phyloP scores from a whole-genome alignment of 257 asterid species.

The Solanum peruvianum region DNA sequence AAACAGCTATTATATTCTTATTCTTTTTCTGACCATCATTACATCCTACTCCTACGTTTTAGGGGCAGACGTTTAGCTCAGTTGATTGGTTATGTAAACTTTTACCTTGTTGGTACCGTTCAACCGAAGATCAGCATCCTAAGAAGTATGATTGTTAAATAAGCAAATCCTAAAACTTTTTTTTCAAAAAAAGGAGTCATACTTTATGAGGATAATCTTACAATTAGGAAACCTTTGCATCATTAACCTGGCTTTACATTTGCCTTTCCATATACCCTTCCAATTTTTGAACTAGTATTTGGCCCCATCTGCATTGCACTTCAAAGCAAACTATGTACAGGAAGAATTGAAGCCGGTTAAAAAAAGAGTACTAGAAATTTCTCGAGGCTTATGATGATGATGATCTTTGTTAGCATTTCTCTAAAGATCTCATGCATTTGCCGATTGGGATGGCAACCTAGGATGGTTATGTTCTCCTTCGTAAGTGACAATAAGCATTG shows the following conservation, averaged over 20 bases:
- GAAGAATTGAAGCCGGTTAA: slow-evolving; percentile 16
- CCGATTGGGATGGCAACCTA: slow-evolving; percentile 57
- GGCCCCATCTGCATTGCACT: slow-evolving; percentile 1
- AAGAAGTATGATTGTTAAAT: background rate
- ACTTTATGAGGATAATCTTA: background rate
- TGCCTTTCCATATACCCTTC: background rate
- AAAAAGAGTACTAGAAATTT: background rate
- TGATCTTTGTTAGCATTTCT: background rate
- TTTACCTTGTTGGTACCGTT: background rate
- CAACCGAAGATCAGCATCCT: background rate
- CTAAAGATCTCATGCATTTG: slow-evolving; percentile 25
- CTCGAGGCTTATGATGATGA: background rate
- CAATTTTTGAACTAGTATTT: background rate
- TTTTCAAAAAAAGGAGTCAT: background rate
- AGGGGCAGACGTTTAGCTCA: no score
- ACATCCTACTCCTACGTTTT: background rate
- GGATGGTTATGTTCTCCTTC: slow-evolving; percentile 94
- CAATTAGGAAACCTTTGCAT: background rate
- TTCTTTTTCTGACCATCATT: background rate
- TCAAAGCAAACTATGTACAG: slow-evolving; percentile 12
- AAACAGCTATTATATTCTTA: background rate
- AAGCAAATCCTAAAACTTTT: background rate
- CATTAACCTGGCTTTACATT: background rate
- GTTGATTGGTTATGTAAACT: background rate
- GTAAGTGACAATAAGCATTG: slow-evolving; percentile 89